Conservation (phyloP, 2,329 filamentous ascomycete genomes). For the Sporothrix humicola region DNA sequence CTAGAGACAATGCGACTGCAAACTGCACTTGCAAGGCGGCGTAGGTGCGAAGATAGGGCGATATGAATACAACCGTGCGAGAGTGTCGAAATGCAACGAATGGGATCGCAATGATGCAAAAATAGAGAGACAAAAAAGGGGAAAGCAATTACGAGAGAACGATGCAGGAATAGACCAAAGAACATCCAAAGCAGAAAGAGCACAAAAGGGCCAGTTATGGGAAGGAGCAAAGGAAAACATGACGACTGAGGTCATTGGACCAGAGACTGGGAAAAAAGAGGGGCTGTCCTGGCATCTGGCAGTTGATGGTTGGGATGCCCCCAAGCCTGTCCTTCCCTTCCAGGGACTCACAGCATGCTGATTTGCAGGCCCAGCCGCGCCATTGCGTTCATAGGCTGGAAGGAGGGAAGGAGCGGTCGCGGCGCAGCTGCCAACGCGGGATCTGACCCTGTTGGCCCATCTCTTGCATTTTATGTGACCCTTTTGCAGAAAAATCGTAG, state of each 20-base stretch:
- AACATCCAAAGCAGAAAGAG: not conserved
- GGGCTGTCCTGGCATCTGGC: constrained; percentile 23
- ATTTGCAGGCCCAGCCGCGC: constrained; percentile 14
- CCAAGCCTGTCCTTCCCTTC: not conserved
- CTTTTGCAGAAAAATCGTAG: not conserved
- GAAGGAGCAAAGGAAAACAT: constrained; percentile 8
- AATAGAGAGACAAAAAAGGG: not conserved
- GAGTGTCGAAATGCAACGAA: not conserved
- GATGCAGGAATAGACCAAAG: constrained; percentile 4
- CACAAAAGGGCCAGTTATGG: constrained; percentile 1
- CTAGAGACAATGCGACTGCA: not conserved
- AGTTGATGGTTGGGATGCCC: constrained; percentile 6
- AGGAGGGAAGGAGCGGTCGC: constrained; percentile 19
- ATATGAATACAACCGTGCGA: not conserved
- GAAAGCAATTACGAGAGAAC: constrained; percentile 15
- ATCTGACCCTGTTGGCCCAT: not conserved
- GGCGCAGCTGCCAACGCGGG: constrained; percentile 20
- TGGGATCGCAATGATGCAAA: constrained; percentile 17
- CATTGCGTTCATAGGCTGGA: no score
- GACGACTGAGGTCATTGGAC: constrained; percentile 28
- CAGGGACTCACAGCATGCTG: not conserved
- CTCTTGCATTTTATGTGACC: no score
- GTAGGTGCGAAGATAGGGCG: not conserved
- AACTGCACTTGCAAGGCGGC: not conserved
- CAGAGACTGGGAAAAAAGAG: constrained; percentile 28